Percentiles rank a stretch among this genome's conserved stretches.
Conservation (phyloP, 768 basidiomycete species). For the Amanita molliuscula region DNA sequence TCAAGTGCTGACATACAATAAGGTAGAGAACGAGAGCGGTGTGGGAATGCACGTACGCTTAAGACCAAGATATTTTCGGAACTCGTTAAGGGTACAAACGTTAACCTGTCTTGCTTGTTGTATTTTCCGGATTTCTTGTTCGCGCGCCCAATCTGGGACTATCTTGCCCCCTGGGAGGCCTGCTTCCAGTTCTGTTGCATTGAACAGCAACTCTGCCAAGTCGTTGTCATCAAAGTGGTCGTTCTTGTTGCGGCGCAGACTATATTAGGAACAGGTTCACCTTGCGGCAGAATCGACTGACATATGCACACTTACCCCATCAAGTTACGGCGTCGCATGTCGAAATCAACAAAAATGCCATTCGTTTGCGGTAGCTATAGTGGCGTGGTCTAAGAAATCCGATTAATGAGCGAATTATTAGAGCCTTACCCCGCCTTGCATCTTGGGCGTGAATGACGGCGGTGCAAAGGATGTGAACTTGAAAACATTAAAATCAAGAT, state of each 20-base stretch:
- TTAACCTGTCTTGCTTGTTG: slow-evolving; percentile 10
- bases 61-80: slow-evolving; percentile 12
- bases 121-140: slow-evolving; percentile 6
- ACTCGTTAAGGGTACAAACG: slow-evolving; percentile 13
- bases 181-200: slow-evolving; percentile 13
- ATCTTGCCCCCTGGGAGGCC: slow-evolving; percentile 5
- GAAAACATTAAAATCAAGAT: neutral
- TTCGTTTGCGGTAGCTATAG: neutral
- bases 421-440: neutral
- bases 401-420: neutral
- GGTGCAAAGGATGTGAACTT: neutral
- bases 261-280: slow-evolving; percentile 1
- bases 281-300: neutral
- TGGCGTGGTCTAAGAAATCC: neutral
- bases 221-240: slow-evolving; percentile 15
- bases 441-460: neutral
- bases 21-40: neutral
- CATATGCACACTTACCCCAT: slow-evolving; percentile 3
- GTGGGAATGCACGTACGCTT: slow-evolving; percentile 8
- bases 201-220: slow-evolving; percentile 11
- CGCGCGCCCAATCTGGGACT: slow-evolving; percentile 1
- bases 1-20: slow-evolving; percentile 12
- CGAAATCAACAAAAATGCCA: neutral
- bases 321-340: slow-evolving; percentile 9
- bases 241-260: slow-evolving; percentile 9